A percentile compares a stretch with the other conserved stretches of the same genome.
Evolutionary conservation across 2,329 filamentous ascomycete species (phyloP).

Genomic region (Penicillium sp.): DNA sequence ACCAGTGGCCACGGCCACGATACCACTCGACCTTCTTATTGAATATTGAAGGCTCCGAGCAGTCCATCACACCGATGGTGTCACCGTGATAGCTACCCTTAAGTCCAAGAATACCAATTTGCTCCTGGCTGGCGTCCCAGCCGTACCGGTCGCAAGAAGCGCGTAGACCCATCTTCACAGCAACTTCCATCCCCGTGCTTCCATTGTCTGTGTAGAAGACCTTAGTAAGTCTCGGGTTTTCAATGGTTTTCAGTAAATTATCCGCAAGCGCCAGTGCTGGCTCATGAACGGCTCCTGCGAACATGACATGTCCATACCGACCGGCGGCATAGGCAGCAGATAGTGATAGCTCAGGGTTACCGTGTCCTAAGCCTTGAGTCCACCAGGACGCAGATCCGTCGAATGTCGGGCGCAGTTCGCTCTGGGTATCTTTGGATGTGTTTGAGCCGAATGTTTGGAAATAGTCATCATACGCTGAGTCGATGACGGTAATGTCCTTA

Average conservation of each 20-base stretch:
- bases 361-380: conserved; percentile 84
- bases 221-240: conserved; percentile 64
- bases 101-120: conserved; percentile 68
- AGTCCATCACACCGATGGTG: conserved; percentile 86
- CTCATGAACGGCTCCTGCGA: conserved; percentile 74
- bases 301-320: conserved; percentile 86
- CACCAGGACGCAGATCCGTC: conserved; percentile 89
- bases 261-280: conserved; percentile 70
- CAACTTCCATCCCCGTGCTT: conserved; percentile 79
- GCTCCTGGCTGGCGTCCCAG: conserved; percentile 57
- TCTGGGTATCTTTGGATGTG: conserved; percentile 16
- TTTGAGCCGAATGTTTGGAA: conserved; percentile 62
- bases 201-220: conserved; percentile 85
- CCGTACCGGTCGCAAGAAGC: conserved; percentile 65
- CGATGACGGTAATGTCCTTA: conserved; percentile 68
- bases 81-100: conserved; percentile 84
- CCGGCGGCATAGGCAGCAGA: conserved; percentile 78
- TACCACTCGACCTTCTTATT: conserved; percentile 90
- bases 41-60: conserved; percentile 70
- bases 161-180: conserved; percentile 78
- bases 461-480: conserved; percentile 75
- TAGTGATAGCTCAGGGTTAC: conserved; percentile 67
- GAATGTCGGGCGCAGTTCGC: conserved; percentile 63
- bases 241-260: conserved; percentile 57
- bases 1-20: conserved; percentile 73